Conservation (phyloP, 2,329 filamentous ascomycete genomes). For the Aphanocladium album region DNA sequence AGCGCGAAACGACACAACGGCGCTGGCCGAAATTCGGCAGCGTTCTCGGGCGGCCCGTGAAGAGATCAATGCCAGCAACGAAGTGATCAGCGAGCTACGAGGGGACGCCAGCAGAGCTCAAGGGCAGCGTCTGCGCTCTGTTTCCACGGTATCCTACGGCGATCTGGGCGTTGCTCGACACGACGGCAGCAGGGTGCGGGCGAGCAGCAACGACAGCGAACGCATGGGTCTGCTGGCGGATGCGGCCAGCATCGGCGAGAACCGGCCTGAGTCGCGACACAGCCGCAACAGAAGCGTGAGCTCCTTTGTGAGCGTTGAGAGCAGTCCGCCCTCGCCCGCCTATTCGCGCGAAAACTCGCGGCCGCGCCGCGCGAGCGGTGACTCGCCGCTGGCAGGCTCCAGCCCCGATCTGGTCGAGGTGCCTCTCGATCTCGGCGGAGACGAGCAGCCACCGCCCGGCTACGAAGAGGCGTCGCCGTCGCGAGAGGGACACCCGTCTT, state of each 20-base stretch:
- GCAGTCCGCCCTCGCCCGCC: constrained; percentile 38
- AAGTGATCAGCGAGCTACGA: constrained; percentile 56
- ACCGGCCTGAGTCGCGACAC: constrained; percentile 30
- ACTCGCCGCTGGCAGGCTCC: constrained; percentile 34
- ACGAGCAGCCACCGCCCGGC: constrained; percentile 39
- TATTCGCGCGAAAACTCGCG: constrained; percentile 9
- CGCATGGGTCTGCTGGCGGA: constrained; percentile 65
- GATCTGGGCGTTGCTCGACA: constrained; percentile 71
- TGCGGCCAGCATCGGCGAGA: constrained; percentile 56
- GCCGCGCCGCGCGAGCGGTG: not conserved
- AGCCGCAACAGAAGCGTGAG: constrained; percentile 45
- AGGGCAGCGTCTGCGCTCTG: constrained; percentile 57
- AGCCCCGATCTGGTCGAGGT: constrained; percentile 49
- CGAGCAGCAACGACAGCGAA: constrained; percentile 69
- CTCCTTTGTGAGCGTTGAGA: constrained; percentile 52
- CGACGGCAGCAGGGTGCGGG: constrained; percentile 70
- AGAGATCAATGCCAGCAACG: constrained; percentile 37
- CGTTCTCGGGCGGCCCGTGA: constrained; percentile 44
- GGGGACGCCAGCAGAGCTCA: constrained; percentile 52
- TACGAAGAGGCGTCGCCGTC: constrained; percentile 44
- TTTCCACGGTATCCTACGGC: constrained; percentile 72
- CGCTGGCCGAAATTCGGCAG: constrained; percentile 62
- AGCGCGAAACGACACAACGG: constrained; percentile 61
- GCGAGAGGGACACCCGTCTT: constrained; percentile 21
- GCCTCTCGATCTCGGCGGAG: constrained; percentile 45